Evolutionary conservation across 441 rosid genomes (phyloP), one percentile per base, ranked within the genome.

Genomic region (Populus hybrid): DNA sequence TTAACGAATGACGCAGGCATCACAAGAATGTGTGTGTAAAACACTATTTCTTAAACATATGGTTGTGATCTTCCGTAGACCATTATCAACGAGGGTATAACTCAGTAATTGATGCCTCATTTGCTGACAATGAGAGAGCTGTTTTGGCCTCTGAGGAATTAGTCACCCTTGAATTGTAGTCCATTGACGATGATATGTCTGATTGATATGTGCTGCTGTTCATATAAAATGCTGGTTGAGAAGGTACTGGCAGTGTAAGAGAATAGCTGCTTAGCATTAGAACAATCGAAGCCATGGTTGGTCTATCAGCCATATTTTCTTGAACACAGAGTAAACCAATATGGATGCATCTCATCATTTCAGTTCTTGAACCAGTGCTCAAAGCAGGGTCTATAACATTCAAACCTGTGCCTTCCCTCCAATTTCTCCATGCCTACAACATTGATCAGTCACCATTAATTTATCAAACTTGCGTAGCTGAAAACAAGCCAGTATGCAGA

Each of bases 271-370:
- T 88, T 53, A 92, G 84, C 90, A 87, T 89, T 36, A 82, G 69
- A 77, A 83, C 73, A 28, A 89, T 85, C 0, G 85, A 66, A 63
- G 85, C 77, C 95, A 90, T 86, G 74, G 61, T 83, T 70, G 89
- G 95, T 76, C 95, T 88, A 59, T 82, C 79, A 23, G 76, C 66
- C 26, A 82, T 87, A 45, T 81, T 82, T 42, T 84, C 81, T 64
- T 89, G 93, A 63, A 86, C 93, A 73, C 89, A 87, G 2, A 88
- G 76, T 69, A 89, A 80, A 1, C 86, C 88, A 11, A 90, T 83
- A 78, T 90, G 90, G 78, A 91, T 84, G 83, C 88, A 86, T 80
- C 90, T 87, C 81, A 80, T 24, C 75, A 82, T 84, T 71, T 89
- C 90, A 26, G 26, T 76, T 69, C 69, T 80, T 20, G 87, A 80